Evolutionary conservation across 305 asterid species (phyloP).

Genomic region (Fraxinus velutina): DNA sequence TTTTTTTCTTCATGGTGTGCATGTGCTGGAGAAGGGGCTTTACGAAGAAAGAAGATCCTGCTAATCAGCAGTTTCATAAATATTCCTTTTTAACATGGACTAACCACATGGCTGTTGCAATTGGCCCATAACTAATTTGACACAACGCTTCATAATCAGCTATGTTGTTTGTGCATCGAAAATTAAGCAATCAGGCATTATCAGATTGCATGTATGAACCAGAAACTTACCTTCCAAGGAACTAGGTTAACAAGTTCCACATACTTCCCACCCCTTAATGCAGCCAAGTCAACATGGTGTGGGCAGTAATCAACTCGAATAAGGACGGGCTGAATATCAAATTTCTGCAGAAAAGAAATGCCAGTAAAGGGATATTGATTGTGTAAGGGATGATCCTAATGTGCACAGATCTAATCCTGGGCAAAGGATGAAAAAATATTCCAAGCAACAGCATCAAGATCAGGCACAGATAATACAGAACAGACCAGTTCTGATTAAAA

Average conservation of each 20-base stretch:
- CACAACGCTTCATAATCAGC: background rate
- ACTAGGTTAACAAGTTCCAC: constrained; percentile 94
- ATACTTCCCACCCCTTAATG: constrained; percentile 91
- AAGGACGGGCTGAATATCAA: constrained; percentile 75
- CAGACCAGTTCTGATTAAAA: constrained; percentile 1
- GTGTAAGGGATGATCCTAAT: background rate
- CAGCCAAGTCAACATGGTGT: constrained; percentile 82
- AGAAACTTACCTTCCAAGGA: constrained; percentile 78
- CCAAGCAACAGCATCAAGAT: constrained; percentile 15
- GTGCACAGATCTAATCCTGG: constrained; percentile 4
- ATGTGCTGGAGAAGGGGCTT: background rate
- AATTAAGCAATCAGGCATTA: constrained; percentile 1
- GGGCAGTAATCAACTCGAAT: constrained; percentile 94
- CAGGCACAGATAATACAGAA: background rate
- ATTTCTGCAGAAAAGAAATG: constrained; percentile 66
- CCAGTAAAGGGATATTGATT: constrained; percentile 6
- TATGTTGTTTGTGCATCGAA: background rate
- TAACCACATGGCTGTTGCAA: background rate
- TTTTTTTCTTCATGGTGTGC: background rate
- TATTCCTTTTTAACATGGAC: background rate
- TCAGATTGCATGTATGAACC: background rate
- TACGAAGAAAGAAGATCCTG: background rate
- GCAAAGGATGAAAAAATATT: background rate
- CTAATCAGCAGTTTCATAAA: background rate
- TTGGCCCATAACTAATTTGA: background rate